Evolutionary conservation across 495 filamentous ascomycete species (phyloP).

Genomic region (Aspergillus saccharolyticus): DNA sequence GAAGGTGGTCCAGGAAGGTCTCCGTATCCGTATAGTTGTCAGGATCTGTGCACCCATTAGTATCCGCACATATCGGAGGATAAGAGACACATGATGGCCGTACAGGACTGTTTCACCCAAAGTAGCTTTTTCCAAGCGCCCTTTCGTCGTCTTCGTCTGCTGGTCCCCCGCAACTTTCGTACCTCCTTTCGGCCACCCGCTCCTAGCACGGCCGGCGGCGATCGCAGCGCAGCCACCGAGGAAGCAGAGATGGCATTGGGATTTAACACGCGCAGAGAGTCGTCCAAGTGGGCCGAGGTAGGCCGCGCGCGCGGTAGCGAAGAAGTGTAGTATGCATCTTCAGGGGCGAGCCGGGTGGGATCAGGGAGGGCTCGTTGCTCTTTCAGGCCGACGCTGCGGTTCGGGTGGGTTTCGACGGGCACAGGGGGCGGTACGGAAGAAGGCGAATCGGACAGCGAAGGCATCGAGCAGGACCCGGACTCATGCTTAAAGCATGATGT

Average conservation of each 20-base stretch:
- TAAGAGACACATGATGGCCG: no score
- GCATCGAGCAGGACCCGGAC: slow-evolving; percentile 35
- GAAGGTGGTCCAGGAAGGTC: slow-evolving; percentile 92
- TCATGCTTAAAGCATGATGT: slow-evolving; percentile 32
- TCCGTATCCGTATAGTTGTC: slow-evolving; percentile 98
- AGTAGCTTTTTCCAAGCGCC: slow-evolving; percentile 87
- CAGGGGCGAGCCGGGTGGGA: slow-evolving; percentile 66
- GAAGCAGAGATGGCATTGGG: slow-evolving; percentile 26
- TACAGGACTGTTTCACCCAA: slow-evolving; percentile 97
- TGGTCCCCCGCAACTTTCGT: slow-evolving; percentile 48
- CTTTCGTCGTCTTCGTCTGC: slow-evolving; percentile 59
- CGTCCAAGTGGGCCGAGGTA: slow-evolving; percentile 36
- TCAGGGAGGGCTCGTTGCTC: slow-evolving; percentile 47
- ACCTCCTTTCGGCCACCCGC: slow-evolving; percentile 27
- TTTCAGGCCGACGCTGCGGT: slow-evolving; percentile 31
- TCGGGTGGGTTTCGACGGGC: slow-evolving; percentile 43
- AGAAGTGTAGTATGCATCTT: slow-evolving; percentile 70
- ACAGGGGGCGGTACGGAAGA: slow-evolving; percentile 37
- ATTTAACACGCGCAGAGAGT: slow-evolving; percentile 30
- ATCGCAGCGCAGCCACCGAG: slow-evolving; percentile 35
- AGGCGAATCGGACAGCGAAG: slow-evolving; percentile 32
- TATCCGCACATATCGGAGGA: no score
- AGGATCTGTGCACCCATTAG: slow-evolving; percentile 56
- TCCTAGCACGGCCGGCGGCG: slow-evolving; percentile 31
- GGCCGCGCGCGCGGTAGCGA: slow-evolving; percentile 53